Evolutionary conservation across 1,139 yeast genomes (phyloP).

Genomic region (Protomyces pachydermus): DNA sequence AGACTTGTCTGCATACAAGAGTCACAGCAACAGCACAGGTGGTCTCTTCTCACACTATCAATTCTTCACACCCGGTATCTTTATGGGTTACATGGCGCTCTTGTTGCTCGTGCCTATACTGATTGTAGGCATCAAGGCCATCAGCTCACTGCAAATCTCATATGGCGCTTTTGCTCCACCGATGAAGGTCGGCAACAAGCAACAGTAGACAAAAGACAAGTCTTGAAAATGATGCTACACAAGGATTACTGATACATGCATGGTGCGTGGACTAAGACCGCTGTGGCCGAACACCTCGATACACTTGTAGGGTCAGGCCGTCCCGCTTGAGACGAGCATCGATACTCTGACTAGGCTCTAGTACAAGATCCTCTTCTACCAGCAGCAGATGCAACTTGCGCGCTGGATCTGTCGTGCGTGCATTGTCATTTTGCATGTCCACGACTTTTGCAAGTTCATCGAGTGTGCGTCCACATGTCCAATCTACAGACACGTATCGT

Average conservation of each 20-base stretch:
- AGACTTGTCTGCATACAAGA: not conserved
- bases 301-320: constrained; percentile 1
- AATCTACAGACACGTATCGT: constrained; percentile 1
- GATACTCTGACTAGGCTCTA: constrained; percentile 12
- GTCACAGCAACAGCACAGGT: constrained; percentile 1
- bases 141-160: constrained; percentile 57
- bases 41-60: constrained; percentile 47
- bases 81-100: constrained; percentile 60
- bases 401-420: constrained; percentile 3
- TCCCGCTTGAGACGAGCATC: not conserved
- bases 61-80: constrained; percentile 60
- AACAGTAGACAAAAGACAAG: not conserved
- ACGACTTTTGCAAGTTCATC: constrained; percentile 3
- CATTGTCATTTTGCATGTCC: constrained; percentile 15
- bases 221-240: not conserved
- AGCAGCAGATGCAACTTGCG: constrained; percentile 10
- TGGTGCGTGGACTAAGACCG: not conserved
- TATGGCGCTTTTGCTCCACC: constrained; percentile 65
- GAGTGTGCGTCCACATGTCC: constrained; percentile 8
- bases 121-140: constrained; percentile 56
- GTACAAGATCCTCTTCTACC: not conserved
- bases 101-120: constrained; percentile 51
- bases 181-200: constrained; percentile 26
- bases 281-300: constrained; percentile 3
- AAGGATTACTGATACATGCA: not conserved